These are phyloP conservation scores for Marasmius tenuissimus DNA, from an alignment of 1,284 basidiomycete genomes.

Conservation along the genomic window DNA sequence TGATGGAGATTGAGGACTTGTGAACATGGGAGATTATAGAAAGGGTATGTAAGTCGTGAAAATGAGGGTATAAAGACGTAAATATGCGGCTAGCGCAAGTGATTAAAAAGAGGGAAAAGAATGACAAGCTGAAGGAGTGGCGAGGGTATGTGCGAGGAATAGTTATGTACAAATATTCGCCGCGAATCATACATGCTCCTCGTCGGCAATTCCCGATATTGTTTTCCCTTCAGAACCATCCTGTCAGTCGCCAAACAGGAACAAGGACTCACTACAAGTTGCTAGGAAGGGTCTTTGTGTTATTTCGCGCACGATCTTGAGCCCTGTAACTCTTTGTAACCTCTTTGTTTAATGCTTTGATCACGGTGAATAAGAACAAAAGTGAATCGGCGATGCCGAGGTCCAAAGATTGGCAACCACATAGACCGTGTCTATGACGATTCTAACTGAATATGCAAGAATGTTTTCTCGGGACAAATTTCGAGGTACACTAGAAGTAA, in stretches of 20 bases:
- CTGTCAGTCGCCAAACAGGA: conserved; percentile 1
- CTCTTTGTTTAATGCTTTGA: not conserved
- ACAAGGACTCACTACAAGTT: not conserved
- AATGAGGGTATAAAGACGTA: conserved; percentile 19
- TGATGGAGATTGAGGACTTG: conserved; percentile 24
- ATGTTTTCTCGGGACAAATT: too few species aligned
- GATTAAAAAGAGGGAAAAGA: conserved; percentile 14
- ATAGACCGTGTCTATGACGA: too few species aligned
- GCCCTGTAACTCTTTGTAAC: not conserved
- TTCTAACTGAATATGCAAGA: too few species aligned
- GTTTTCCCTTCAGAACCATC: conserved; percentile 3
- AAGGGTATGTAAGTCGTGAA: conserved; percentile 10
- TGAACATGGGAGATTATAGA: not conserved
- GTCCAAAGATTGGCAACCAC: too few species aligned
- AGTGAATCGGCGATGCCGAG: too few species aligned
- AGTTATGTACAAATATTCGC: not conserved
- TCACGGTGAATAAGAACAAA: not conserved
- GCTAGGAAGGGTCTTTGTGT: too few species aligned
- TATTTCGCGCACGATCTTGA: not conserved
- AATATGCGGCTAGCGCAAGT: conserved; percentile 31
- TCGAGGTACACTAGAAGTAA: too few species aligned
- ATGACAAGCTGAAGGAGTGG: conserved; percentile 4
- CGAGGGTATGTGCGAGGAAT: not conserved
- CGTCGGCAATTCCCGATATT: not conserved
- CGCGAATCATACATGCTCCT: not conserved